Evolutionary conservation across 768 basidiomycete genomes (phyloP), one percentile per base, ranked within the genome.

Genomic region (Auricularia heimuer): DNA sequence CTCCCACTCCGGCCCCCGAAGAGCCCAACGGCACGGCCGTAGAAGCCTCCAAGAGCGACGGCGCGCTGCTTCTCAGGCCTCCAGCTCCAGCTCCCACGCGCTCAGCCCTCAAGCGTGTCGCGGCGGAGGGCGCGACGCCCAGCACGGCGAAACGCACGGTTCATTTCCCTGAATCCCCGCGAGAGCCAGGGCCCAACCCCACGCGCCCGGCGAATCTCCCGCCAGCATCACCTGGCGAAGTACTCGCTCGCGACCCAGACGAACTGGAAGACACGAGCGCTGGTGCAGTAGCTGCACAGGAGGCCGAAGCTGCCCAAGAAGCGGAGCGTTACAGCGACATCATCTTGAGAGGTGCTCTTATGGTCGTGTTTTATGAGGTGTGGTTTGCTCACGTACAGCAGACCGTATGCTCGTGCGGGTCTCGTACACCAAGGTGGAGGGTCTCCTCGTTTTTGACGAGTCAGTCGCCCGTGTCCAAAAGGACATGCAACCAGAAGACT

Each of bases 331-430:
- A 76, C 74, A 85, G 81, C 16, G 83, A 87, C 42, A 78, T 87
- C 10, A 74, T 90, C n/a, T 80, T 94, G 77, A 79, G 89, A 81
- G 94, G 93, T 93, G 69, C 66, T 77, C 67, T 24, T 64, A 42
- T 63, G 56, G 42, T 58, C 21, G n/a, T 56, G 29, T 54, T 65
- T 11, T 61, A 44, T 29, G 51, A 37, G n/a, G 34, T 63, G 44
- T 4, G 18, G n/a, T 35, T 7, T 18, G n/a, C 62, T 58, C 24
- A 35, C 56, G 18, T 29, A 54, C 45, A 11, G 21, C 65, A 96
- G 95, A 96, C 75, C 83, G 95, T 67, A 95, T 97, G 93, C 81
- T 95, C 4, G 87, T 97, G 35, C 80, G 88, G 65, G 81, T 90
- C 1, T 85, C 82, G 54, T 85, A 88, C 73, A 85, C 85, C 12